A percentile compares a stretch with the other conserved stretches of the same genome.
phyloP scores from a whole-genome alignment of 495 filamentous ascomycete genomes.

The Annulohypoxylon bovei region DNA sequence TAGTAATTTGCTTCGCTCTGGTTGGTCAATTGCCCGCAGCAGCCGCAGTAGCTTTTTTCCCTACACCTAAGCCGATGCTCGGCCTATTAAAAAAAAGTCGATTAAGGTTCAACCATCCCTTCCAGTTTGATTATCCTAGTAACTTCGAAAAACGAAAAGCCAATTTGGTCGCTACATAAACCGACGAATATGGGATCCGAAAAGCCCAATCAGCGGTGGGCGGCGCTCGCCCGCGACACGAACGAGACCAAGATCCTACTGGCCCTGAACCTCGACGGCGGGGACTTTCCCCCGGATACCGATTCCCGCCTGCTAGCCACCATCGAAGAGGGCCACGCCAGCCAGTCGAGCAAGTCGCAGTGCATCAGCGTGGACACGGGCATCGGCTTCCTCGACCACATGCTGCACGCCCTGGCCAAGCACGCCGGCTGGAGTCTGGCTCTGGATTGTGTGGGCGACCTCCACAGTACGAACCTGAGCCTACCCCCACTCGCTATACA shows the following conservation, averaged over 20 bases:
- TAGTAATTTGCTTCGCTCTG: constrained; percentile 25
- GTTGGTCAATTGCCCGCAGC: constrained; percentile 35
- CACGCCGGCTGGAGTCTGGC: constrained; percentile 92
- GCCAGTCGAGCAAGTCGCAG: constrained; percentile 82
- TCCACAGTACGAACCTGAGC: constrained; percentile 73
- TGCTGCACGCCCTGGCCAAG: constrained; percentile 96
- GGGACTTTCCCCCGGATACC: constrained; percentile 72
- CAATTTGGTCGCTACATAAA: not conserved
- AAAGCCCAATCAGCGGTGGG: constrained; percentile 65
- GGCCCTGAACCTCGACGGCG: constrained; percentile 91
- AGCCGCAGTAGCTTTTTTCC: constrained; percentile 19
- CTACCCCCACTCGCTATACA: not conserved
- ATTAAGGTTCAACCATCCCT: not conserved
- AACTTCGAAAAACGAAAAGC: not conserved
- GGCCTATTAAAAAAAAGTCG: constrained; percentile 24
- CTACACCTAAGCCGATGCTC: constrained; percentile 32
- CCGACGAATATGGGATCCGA: constrained; percentile 50
- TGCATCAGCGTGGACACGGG: constrained; percentile 89
- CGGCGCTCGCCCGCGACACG: constrained; percentile 82
- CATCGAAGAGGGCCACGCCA: constrained; percentile 71
- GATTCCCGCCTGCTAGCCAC: constrained; percentile 53
- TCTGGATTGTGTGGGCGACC: constrained; percentile 82
- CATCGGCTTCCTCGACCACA: constrained; percentile 99
- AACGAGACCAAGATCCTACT: constrained; percentile 97
- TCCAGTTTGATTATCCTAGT: not conserved